Conservation (phyloP, 345 rosid genomes). For the Citrus australasica region DNA sequence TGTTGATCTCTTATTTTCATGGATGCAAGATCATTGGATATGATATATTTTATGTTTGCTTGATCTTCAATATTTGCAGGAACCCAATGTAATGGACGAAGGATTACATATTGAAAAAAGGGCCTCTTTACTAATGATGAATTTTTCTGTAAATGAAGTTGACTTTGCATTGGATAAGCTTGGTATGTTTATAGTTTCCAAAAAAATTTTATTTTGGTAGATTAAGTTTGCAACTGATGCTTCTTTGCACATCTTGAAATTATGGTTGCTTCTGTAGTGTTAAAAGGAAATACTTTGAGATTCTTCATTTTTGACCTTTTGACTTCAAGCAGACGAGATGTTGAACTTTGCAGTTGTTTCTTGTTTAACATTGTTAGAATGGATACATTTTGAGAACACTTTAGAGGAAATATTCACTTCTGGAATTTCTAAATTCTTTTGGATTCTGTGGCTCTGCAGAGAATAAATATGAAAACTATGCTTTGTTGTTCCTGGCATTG, state of each 20-base stretch:
- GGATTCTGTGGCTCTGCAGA: neutral
- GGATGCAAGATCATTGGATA: neutral
- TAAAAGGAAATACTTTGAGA: neutral
- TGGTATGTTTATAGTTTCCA: conserved; percentile 38
- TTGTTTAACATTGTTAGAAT: neutral
- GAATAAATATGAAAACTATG: neutral
- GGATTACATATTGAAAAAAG: conserved; percentile 45
- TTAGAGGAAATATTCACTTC: neutral
- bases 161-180: conserved; percentile 75
- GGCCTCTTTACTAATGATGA: conserved; percentile 62
- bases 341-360: neutral
- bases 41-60: neutral
- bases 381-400: neutral
- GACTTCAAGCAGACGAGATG: neutral
- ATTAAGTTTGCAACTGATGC: neutral
- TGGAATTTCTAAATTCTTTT: neutral
- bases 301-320: conserved; percentile 4
- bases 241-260: neutral
- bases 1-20: conserved; percentile 1
- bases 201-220: neutral
- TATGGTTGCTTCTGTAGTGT: neutral
- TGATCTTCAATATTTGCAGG: conserved; percentile 43
- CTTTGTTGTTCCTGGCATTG: neutral
- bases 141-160: conserved; percentile 55
- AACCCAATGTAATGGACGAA: conserved; percentile 48